Percentiles rank a stretch among this genome's conserved stretches.
Evolutionary conservation across 2,329 filamentous ascomycete species (phyloP).

Genomic region (Diaporthe destruens): DNA sequence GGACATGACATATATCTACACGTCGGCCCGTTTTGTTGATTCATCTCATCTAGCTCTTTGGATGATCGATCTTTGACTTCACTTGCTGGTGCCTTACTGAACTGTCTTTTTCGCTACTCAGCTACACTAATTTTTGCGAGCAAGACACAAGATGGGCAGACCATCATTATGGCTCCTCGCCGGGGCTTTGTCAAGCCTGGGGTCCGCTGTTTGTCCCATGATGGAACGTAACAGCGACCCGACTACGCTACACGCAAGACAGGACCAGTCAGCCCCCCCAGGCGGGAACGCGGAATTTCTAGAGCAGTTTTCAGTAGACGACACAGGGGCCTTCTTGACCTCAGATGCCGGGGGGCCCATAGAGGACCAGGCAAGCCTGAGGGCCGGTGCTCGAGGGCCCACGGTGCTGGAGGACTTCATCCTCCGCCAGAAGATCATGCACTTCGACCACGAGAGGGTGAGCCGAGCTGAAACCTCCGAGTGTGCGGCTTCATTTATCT

Average conservation of each 20-base stretch:
- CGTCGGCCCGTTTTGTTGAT: not conserved
- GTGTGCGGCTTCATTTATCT: not conserved
- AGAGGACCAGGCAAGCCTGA: conserved; percentile 74
- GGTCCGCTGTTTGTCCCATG: conserved; percentile 51
- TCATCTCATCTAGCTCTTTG: not conserved
- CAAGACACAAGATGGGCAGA: conserved; percentile 15
- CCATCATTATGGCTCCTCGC: conserved; percentile 8
- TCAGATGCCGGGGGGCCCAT: conserved; percentile 78
- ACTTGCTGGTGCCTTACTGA: not conserved
- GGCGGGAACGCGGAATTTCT: conserved; percentile 44
- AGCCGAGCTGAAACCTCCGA: conserved; percentile 42
- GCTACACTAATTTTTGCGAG: not conserved
- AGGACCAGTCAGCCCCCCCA: conserved; percentile 39
- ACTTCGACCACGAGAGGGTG: conserved; percentile 79
- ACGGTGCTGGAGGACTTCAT: conserved; percentile 80
- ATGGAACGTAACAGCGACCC: conserved; percentile 45
- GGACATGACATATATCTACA: not conserved
- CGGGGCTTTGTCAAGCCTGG: conserved; percentile 45
- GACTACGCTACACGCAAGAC: conserved; percentile 46
- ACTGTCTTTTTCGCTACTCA: not conserved
- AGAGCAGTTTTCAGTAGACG: conserved; percentile 60
- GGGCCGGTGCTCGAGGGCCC: conserved; percentile 74
- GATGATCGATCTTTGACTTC: not conserved
- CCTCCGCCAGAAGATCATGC: conserved; percentile 78
- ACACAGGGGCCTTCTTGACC: conserved; percentile 69